Conservation (phyloP, 192 early-diverging fungal species). For the Coemansia sp. region DNA sequence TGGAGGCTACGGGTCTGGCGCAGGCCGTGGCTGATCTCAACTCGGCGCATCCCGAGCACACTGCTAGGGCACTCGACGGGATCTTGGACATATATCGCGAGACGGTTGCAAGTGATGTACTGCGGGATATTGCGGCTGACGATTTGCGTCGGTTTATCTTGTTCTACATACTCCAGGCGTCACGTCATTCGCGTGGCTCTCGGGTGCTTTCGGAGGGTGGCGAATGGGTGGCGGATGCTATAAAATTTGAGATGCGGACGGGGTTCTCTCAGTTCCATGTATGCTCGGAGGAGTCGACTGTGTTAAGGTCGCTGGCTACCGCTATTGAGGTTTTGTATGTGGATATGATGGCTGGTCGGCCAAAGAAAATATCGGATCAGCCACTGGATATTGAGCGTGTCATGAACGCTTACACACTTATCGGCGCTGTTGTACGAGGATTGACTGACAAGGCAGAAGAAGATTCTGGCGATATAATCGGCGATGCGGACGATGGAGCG, state of each 20-base stretch:
- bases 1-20: conserved; percentile 19
- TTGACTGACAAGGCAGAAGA: background rate
- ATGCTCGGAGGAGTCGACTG: conserved; percentile 5
- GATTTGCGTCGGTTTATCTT: conserved; percentile 41
- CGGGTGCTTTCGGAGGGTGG: background rate
- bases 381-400: conserved; percentile 30
- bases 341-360: conserved; percentile 10
- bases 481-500: conserved; percentile 12
- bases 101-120: background rate
- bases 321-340: conserved; percentile 36
- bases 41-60: conserved; percentile 10
- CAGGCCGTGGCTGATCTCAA: conserved; percentile 31
- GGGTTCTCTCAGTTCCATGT: conserved; percentile 37
- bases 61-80: conserved; percentile 15
- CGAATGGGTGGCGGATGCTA: conserved; percentile 32
- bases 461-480: background rate
- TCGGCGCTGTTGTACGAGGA: conserved; percentile 5
- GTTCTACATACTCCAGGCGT: conserved; percentile 30
- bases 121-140: background rate
- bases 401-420: conserved; percentile 29
- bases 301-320: conserved; percentile 17
- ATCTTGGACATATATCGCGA: conserved; percentile 27
- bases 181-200: background rate
- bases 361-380: conserved; percentile 28
- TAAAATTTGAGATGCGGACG: conserved; percentile 42